phyloP scores from a whole-genome alignment of 148 eudicot genomes.

The Cornus kousa region DNA sequence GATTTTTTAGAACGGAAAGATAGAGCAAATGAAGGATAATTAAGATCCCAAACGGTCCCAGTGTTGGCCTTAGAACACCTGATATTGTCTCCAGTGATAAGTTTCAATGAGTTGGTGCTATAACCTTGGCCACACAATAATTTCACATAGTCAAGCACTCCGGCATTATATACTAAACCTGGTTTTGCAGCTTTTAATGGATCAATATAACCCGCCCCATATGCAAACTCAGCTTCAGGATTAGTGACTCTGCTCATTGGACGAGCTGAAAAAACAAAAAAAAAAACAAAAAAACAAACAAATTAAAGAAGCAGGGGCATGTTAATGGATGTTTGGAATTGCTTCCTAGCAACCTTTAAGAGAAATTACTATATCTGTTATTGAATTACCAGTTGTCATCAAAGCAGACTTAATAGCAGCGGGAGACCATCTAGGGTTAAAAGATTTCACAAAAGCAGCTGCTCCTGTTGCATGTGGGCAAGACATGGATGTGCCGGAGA shows the following conservation, averaged over 20 bases:
- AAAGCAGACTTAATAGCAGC: conserved; percentile 16
- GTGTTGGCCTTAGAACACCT: neutral
- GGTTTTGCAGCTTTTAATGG: too few species aligned
- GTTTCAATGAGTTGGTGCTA: neutral
- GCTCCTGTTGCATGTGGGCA: too few species aligned
- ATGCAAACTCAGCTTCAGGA: conserved; percentile 7
- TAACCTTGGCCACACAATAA: conserved; percentile 36
- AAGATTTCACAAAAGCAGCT: too few species aligned
- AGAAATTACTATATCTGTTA: too few species aligned
- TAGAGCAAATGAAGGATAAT: conserved; percentile 36
- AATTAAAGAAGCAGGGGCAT: too few species aligned
- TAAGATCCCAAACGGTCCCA: conserved; percentile 24
- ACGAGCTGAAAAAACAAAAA: conserved; percentile 20
- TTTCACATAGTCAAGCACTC: conserved; percentile 13
- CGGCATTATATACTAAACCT: too few species aligned
- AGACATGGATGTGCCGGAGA: too few species aligned
- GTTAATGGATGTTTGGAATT: too few species aligned
- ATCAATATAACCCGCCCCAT: too few species aligned
- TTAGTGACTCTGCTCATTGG: conserved; percentile 22
- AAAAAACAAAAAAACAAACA: too few species aligned
- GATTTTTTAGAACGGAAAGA: conserved; percentile 7
- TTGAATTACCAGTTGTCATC: conserved; percentile 34
- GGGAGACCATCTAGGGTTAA: too few species aligned
- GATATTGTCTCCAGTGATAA: conserved; percentile 20
- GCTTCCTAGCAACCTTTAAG: too few species aligned